Conservation (phyloP, 176 grass and related monocot genomes). For the Tillandsia leiboldiana region DNA sequence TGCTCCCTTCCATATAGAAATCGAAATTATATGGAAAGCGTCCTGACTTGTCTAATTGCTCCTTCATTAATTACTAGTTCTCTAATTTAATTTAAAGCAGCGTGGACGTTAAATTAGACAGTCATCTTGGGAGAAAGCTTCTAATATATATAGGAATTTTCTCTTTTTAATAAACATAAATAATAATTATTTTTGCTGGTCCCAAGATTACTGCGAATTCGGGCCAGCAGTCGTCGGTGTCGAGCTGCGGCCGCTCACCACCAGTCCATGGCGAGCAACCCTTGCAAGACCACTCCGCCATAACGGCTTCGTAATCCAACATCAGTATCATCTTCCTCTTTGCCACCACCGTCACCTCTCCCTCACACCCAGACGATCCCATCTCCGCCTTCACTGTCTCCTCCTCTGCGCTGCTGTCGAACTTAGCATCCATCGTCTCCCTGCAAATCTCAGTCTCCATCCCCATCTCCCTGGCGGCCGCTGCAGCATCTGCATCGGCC, state of each 20-base stretch:
- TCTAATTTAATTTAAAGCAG: too few species aligned
- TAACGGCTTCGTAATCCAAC: slow-evolving; percentile 80
- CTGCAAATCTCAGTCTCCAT: slow-evolving; percentile 13
- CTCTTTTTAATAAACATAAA: neutral
- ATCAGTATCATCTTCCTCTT: slow-evolving; percentile 50
- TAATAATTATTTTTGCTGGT: neutral
- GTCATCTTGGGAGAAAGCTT: neutral
- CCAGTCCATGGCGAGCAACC: slow-evolving; percentile 59
- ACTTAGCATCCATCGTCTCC: neutral
- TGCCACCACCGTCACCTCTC: slow-evolving; percentile 7
- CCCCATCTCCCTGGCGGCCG: neutral
- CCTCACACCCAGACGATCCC: neutral
- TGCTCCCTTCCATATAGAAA: too few species aligned
- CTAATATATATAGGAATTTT: neutral
- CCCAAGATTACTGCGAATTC: slow-evolving; percentile 40
- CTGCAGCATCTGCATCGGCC: neutral
- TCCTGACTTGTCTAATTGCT: too few species aligned
- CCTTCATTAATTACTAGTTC: too few species aligned
- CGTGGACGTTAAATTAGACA: neutral
- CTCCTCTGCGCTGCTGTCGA: neutral
- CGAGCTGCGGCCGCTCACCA: slow-evolving; percentile 50
- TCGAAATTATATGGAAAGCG: too few species aligned
- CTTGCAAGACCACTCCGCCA: slow-evolving; percentile 52
- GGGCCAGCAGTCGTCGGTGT: slow-evolving; percentile 34
- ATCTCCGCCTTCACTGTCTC: neutral